Evolutionary conservation across 129 eudicot species (phyloP).

Genomic region (Cynara cardunculus): DNA sequence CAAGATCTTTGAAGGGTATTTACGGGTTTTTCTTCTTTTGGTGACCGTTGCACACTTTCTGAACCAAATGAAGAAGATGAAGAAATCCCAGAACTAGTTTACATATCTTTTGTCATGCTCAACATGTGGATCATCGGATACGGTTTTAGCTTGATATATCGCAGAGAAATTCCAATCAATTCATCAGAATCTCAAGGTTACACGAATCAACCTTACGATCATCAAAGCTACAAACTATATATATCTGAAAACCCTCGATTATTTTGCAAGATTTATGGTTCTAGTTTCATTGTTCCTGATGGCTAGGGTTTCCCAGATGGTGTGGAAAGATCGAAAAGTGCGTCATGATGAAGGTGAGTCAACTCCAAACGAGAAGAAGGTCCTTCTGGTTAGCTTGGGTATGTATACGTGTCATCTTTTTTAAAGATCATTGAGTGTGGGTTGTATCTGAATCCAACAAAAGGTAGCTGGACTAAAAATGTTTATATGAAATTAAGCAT

Average conservation of each 20-base stretch:
- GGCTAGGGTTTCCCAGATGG: slow-evolving; percentile 18
- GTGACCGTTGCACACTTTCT: background rate
- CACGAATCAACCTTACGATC: slow-evolving; percentile 17
- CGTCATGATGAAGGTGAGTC: slow-evolving; percentile 7
- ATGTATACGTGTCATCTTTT: background rate
- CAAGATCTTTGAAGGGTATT: slow-evolving; percentile 30
- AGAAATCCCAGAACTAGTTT: slow-evolving; percentile 10
- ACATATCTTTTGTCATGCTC: slow-evolving; percentile 20
- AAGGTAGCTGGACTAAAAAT: slow-evolving; percentile 5
- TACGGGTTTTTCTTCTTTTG: slow-evolving; percentile 26
- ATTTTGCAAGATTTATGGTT: slow-evolving; percentile 21
- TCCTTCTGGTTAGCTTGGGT: slow-evolving; percentile 8
- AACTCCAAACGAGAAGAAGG: slow-evolving; percentile 27
- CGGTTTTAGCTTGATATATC: slow-evolving; percentile 6
- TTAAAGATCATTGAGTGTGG: background rate
- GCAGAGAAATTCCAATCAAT: slow-evolving; percentile 4
- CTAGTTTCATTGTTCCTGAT: slow-evolving; percentile 26
- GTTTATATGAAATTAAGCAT: background rate
- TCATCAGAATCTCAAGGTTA: slow-evolving; percentile 22
- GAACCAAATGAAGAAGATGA: slow-evolving; percentile 29
- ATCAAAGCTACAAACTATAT: slow-evolving; percentile 14
- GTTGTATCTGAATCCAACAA: background rate
- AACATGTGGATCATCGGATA: slow-evolving; percentile 19
- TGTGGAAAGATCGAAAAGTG: slow-evolving; percentile 23
- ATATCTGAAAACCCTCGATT: slow-evolving; percentile 14